phyloP scores from a whole-genome alignment of 139 green algal genomes.

The Nannochloris sp. region DNA sequence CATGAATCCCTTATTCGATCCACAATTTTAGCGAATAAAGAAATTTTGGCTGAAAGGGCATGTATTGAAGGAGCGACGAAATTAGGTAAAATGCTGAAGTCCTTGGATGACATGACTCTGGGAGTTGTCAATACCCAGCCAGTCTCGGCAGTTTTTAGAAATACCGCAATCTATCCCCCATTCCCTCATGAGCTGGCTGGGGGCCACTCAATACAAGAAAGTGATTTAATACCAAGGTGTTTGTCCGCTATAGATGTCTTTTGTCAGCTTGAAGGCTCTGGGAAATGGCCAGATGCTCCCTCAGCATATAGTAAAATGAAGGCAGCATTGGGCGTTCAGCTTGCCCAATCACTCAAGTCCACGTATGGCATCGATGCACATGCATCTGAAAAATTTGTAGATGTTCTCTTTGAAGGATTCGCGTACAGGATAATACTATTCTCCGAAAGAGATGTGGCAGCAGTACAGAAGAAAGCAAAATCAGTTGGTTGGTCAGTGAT shows the following conservation, averaged over 20 bases:
- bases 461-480: constrained; percentile 10
- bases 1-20: constrained; percentile 33
- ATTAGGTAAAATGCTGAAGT: constrained; percentile 60
- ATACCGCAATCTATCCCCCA: constrained; percentile 52
- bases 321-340: constrained; percentile 61
- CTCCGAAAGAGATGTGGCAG: constrained; percentile 41
- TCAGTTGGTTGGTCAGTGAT: constrained; percentile 1
- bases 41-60: constrained; percentile 16
- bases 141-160: constrained; percentile 35
- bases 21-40: constrained; percentile 14
- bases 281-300: constrained; percentile 50
- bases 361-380: constrained; percentile 33
- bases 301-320: constrained; percentile 60
- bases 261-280: constrained; percentile 68
- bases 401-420: constrained; percentile 67
- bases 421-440: constrained; percentile 60
- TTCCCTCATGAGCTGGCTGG: constrained; percentile 55
- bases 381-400: constrained; percentile 47
- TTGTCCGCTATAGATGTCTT: constrained; percentile 58
- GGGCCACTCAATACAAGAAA: neutral
- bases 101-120: constrained; percentile 40
- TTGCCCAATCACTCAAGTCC: constrained; percentile 40
- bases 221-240: constrained; percentile 32
- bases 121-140: constrained; percentile 50
- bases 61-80: constrained; percentile 47